Base-by-base conservation (phyloP, 495 filamentous ascomycete genomes). In the Podospora tetraspora region DNA sequence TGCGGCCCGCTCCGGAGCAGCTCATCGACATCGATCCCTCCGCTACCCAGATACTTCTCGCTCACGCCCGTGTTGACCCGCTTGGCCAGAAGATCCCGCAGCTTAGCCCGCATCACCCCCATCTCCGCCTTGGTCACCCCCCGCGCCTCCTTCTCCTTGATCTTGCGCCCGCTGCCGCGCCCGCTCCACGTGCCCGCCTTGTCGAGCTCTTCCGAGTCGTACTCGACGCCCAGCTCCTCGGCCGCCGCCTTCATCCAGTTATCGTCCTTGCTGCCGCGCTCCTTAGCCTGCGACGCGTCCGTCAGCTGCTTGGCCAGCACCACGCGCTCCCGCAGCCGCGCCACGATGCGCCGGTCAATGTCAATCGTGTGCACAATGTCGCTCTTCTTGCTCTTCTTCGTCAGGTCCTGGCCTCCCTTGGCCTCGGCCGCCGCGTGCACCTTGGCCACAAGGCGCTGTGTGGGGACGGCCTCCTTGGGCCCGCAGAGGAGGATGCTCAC, bases 211-310 rank as follows among this genome's bases (percentile, higher is more conserved):
- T 97, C 93, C 70, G 88, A 91, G 73, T 97, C 92, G 73, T 94
- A 94, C 25, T 97, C 95, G 7, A 98, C 91, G 2, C 95, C 95
- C 3, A 99, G 85, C 69, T 98, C 95, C 62, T 97, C 93, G 1
- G 95, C 96, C 0, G 94, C 95, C 13, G 83, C 84, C 37, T 85
- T 85, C 65, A 98, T 78, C 90, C 92, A 96, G 67, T 92, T 88
- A 69, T 97, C 92, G 70, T 96, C 92, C 65, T 89, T 86, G 27
- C 84, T 86, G 56, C 90, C 85, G 79, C 92, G 95, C 77, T 96
- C 91, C 77, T 97, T 97, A 32, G 94, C 94, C 21, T 94, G 84
- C 10, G 77, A 82, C 12, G 89, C 85, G 71, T 99, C 95, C 11
- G 93, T 90, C 59, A 99, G 90, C 67, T 89, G 87, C 78, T 97